Base-by-base conservation (phyloP, 164 flowering plant species). In the Litsea cubeba region DNA sequence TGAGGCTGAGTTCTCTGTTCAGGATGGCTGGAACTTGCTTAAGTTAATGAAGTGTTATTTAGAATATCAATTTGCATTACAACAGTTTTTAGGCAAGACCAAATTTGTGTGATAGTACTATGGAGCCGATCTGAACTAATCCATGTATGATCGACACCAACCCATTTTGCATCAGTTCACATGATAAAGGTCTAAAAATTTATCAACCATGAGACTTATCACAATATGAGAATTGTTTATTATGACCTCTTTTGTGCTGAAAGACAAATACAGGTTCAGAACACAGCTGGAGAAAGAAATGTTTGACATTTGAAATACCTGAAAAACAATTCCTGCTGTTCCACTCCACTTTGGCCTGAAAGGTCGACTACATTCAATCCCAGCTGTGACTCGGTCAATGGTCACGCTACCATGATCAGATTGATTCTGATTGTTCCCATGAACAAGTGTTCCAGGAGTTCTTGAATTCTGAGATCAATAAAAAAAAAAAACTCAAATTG, bases 271-370 rank as follows among this genome's bases (percentile, higher is more conserved):
- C 50, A 67, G 22, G 23, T 18, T 40, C 67, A 71, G 62, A 11
- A 40, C 46, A 40, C 26, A 58, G 26, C 62, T 15, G 20, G 15
- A 28, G 25, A 66, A 68, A 25, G 46, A 23, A 40, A 50, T 54
- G 67, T 66, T 20, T 62, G 49, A 74, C 35, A 40, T 40, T 6
- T 40, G 15, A 51, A 65, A 12, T 83, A 95, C 99, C 98, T 94
- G 99, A 82, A 88, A 96, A 78, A 86, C 79, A 65, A 96, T 79
- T 25, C 99, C 98, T 20, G 89, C 90, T 10, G 98, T 96, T 69
- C 97, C 99, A 83, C 89, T 92, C 99, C 98, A 96, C 71, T 90
- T 96, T 57, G 99, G 99, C 78, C 92, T 86, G 25, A 92, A 77
- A 35, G 99, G 98, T 73, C 97, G 88, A 79, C 97, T 90, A 78